Evolutionary conservation across 768 basidiomycete species (phyloP).

Genomic region (Panaeolus cyanescens): DNA sequence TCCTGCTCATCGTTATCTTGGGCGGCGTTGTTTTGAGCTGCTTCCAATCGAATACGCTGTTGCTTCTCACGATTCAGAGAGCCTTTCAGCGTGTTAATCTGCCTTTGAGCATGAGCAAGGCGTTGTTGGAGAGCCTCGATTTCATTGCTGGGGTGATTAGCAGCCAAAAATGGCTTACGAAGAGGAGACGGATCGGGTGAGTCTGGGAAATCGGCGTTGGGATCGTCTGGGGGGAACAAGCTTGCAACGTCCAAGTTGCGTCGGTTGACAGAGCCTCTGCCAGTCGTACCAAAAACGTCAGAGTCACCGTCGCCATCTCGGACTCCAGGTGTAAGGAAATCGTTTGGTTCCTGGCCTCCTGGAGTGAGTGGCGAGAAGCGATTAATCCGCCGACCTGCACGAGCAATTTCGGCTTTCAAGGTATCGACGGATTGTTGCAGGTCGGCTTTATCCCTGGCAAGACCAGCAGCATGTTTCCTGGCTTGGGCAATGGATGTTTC

Average conservation of each 20-base stretch:
- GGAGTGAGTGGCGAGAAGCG: constrained; percentile 77
- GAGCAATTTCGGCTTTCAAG: constrained; percentile 70
- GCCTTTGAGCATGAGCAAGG: constrained; percentile 84
- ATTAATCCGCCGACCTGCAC: constrained; percentile 61
- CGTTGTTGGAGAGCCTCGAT: constrained; percentile 81
- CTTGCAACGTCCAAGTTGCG: constrained; percentile 48
- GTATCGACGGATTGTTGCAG: constrained; percentile 80
- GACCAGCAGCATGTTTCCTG: constrained; percentile 81
- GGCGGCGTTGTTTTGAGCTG: constrained; percentile 30
- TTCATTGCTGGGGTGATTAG: constrained; percentile 78
- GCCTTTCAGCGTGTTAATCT: constrained; percentile 80
- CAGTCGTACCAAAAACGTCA: constrained; percentile 67
- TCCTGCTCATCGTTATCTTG: constrained; percentile 44
- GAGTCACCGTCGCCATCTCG: constrained; percentile 55
- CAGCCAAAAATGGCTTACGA: constrained; percentile 59
- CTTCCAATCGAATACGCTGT: constrained; percentile 51
- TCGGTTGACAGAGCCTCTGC: constrained; percentile 64
- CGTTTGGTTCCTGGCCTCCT: constrained; percentile 43
- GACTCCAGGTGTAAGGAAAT: constrained; percentile 57
- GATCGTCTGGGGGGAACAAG: constrained; percentile 42
- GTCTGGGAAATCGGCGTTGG: constrained; percentile 48
- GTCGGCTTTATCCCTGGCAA: constrained; percentile 92
- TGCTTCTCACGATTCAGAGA: constrained; percentile 84
- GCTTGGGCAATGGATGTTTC: constrained; percentile 95
- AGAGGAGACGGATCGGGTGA: constrained; percentile 64